A percentile compares a stretch with the other conserved stretches of the same genome.
These are phyloP conservation scores for Monilinia fructigena DNA, from an alignment of 2,329 filamentous ascomycete species.

Conservation along the genomic window DNA sequence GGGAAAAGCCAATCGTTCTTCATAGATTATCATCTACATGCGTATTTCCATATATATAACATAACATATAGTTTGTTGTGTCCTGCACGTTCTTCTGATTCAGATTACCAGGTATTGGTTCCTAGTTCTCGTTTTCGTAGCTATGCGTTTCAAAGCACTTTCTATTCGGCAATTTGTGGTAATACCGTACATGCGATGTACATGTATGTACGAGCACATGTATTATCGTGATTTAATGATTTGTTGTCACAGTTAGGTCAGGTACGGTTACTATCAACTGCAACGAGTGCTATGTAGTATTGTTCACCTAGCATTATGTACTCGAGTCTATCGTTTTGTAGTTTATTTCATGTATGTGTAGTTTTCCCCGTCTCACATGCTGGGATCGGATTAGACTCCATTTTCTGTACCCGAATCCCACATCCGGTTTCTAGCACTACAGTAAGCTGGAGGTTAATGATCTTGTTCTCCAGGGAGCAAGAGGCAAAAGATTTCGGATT, in stretches of 20 bases:
- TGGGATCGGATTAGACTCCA: neutral
- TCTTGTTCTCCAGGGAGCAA: too few relatives aligned
- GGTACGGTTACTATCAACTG: neutral
- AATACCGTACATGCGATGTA: neutral
- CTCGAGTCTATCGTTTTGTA: too few relatives aligned
- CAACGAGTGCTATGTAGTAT: neutral
- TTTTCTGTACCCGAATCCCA: neutral
- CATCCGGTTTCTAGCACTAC: neutral
- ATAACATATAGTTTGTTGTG: neutral
- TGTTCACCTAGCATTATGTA: neutral
- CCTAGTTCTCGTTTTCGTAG: neutral
- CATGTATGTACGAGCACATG: neutral
- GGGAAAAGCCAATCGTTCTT: neutral
- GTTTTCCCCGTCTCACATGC: neutral
- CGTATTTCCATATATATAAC: neutral
- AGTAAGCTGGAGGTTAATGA: neutral
- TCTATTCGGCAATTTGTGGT: neutral
- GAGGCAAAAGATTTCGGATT: neutral
- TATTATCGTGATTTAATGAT: neutral
- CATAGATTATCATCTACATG: neutral
- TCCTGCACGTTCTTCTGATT: slow-evolving; percentile 3
- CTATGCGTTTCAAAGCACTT: neutral
- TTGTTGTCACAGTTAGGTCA: too few relatives aligned
- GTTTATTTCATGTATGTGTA: neutral
- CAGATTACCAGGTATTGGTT: neutral